Base-by-base conservation (phyloP, 2,329 filamentous ascomycete species). In the Fusarium subglutinans region DNA sequence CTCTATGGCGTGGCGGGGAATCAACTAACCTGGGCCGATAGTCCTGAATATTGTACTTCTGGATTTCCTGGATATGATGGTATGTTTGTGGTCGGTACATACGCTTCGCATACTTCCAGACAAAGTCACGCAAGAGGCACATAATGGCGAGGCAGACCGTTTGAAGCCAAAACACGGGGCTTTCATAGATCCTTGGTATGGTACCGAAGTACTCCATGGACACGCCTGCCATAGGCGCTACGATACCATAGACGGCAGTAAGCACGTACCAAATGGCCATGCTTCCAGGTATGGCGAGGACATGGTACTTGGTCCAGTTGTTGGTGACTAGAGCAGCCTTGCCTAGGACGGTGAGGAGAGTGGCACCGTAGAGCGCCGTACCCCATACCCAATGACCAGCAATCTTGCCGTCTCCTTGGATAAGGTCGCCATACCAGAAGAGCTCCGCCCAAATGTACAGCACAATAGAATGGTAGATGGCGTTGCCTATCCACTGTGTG, bases 11-110 rank as follows among this genome's bases (percentile, higher is more conserved):
- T 28, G 22, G 55, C 20, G 20, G 18, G 50, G 18, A 15, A 24
- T 41, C 53, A 24, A 57, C 89, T 77, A 89, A 95, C 94, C 96
- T 92, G 71, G 96, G 96, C 80, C 96, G 89, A 84, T 99, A 99
- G 85, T 99, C 96, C 85, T 99, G 96, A 69, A 99, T 98, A 79
- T 99, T 99, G 86, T 98, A 99, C 85, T 99, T 99, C 83, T 99
- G 96, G 77, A 99, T 99, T 86, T 99, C 96, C 84, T 99, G 96
- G 73, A 99, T 96, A 82, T 99, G 96, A 79, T 99, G 96, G 80
- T 99, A 99, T 48, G 94, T 91, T 84, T 98, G 93, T 28, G 96
- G 96, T 77, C 92, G 92, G 85, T 98, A 99, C 95, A 99, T 98
- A 75, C 96, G 90, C 87, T 98, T 98, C 70, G 90, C 91, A 78